Evolutionary conservation across 768 basidiomycete genomes (phyloP).

Genomic region (Amylocystis lapponica): DNA sequence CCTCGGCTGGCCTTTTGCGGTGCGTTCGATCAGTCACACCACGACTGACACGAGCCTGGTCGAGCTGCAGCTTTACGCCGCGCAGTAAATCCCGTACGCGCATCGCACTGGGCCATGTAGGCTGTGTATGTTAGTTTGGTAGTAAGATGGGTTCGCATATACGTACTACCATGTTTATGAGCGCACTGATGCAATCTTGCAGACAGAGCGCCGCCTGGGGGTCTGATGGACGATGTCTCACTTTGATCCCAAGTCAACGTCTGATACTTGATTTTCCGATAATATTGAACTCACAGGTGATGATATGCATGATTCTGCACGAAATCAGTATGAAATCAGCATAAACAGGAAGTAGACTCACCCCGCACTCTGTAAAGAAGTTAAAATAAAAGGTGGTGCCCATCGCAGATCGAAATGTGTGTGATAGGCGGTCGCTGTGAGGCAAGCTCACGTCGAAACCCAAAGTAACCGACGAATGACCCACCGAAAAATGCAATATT

Average conservation of each 20-base stretch:
- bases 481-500: conserved; percentile 65
- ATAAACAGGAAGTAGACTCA: conserved; percentile 31
- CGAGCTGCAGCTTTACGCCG: conserved; percentile 57
- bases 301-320: conserved; percentile 71
- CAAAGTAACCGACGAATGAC: conserved; percentile 3
- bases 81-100: conserved; percentile 63
- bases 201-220: conserved; percentile 63
- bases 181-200: conserved; percentile 54
- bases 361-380: conserved; percentile 68
- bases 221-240: conserved; percentile 64
- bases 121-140: conserved; percentile 28
- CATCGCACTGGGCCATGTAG: conserved; percentile 66
- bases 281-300: conserved; percentile 42
- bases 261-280: not conserved
- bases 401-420: conserved; percentile 57
- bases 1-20: conserved; percentile 1
- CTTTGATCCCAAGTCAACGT: conserved; percentile 32
- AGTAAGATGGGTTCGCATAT: not conserved
- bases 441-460: no score
- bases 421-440: conserved; percentile 50
- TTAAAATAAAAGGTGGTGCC: conserved; percentile 58
- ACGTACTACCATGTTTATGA: conserved; percentile 63
- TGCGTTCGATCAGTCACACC: not conserved
- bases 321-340: conserved; percentile 5
- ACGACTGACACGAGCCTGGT: conserved; percentile 14